Percentiles rank a stretch among this genome's conserved stretches.
Evolutionary conservation across 164 flowering plant species (phyloP).

Genomic region (Tinospora cordifolia): DNA sequence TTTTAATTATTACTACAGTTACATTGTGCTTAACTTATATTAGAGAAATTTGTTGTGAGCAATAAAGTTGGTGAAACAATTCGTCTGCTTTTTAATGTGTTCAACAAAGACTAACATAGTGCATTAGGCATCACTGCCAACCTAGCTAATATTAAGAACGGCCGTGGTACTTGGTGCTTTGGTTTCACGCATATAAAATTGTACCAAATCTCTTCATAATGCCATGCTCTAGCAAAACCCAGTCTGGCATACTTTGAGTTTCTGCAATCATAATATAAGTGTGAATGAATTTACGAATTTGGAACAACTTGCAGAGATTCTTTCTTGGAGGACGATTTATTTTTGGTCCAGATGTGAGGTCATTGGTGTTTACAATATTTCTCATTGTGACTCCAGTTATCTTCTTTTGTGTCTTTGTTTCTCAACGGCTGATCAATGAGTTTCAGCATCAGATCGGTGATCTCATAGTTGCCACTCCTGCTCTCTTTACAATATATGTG

Average conservation of each 20-base stretch:
- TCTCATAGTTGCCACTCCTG: slow-evolving; percentile 30
- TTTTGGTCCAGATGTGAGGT: slow-evolving; percentile 72
- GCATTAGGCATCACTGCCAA: no score
- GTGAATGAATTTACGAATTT: not conserved
- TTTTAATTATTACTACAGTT: no score
- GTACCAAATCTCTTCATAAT: not conserved
- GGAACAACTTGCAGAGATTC: slow-evolving; percentile 48
- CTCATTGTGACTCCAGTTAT: slow-evolving; percentile 49
- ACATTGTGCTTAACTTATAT: no score
- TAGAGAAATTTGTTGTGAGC: no score
- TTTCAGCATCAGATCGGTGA: slow-evolving; percentile 33
- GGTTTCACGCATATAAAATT: no score
- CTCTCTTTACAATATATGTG: slow-evolving; percentile 41
- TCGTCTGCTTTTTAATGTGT: no score
- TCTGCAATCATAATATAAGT: not conserved
- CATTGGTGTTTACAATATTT: slow-evolving; percentile 41
- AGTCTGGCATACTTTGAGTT: not conserved
- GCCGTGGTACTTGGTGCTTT: no score
- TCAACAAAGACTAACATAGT: no score
- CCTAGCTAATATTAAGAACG: no score
- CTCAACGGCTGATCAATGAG: slow-evolving; percentile 34
- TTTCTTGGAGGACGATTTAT: slow-evolving; percentile 56
- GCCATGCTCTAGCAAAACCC: not conserved
- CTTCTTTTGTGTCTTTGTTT: slow-evolving; percentile 42
- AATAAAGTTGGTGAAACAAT: no score